Percentiles rank a stretch among this genome's conserved stretches.
Conservation (phyloP, 1,284 basidiomycete genomes). For the Puccinia hordei region DNA sequence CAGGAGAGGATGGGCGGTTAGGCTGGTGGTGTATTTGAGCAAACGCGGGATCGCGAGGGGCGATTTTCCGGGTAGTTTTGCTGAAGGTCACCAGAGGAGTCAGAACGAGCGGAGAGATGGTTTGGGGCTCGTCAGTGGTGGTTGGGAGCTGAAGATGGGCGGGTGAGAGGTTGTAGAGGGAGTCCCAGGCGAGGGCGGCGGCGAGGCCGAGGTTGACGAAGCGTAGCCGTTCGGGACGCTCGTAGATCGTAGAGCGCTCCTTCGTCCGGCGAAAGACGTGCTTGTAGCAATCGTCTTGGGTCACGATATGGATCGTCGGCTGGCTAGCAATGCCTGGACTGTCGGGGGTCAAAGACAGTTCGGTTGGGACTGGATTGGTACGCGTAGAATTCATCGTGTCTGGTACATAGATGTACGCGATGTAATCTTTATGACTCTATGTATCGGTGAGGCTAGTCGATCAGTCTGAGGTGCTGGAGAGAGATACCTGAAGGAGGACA, state of each 20-base stretch:
- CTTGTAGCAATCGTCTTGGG: conserved; percentile 37
- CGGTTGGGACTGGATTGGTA: background rate
- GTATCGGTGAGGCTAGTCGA: background rate
- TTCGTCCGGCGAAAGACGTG: background rate
- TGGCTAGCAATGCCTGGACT: too few relatives aligned
- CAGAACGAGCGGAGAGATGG: background rate
- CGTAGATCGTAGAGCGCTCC: background rate
- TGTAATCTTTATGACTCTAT: background rate
- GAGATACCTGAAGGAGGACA: too few relatives aligned
- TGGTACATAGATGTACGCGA: too few relatives aligned
- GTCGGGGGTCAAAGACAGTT: background rate
- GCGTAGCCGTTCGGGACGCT: conserved; percentile 24
- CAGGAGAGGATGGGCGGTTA: conserved; percentile 4
- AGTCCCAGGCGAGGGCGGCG: conserved; percentile 27
- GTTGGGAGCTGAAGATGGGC: background rate
- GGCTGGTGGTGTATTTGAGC: conserved; percentile 16
- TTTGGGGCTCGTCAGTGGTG: background rate
- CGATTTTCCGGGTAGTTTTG: conserved; percentile 11
- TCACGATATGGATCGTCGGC: conserved; percentile 19
- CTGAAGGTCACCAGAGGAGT: conserved; percentile 7
- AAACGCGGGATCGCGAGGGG: conserved; percentile 10
- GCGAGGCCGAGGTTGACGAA: conserved; percentile 34
- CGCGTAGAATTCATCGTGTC: background rate
- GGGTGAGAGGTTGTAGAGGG: background rate
- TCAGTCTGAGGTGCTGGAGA: background rate